phyloP scores from a whole-genome alignment of 768 basidiomycete species.

The Holtermanniella nyarrowii region DNA sequence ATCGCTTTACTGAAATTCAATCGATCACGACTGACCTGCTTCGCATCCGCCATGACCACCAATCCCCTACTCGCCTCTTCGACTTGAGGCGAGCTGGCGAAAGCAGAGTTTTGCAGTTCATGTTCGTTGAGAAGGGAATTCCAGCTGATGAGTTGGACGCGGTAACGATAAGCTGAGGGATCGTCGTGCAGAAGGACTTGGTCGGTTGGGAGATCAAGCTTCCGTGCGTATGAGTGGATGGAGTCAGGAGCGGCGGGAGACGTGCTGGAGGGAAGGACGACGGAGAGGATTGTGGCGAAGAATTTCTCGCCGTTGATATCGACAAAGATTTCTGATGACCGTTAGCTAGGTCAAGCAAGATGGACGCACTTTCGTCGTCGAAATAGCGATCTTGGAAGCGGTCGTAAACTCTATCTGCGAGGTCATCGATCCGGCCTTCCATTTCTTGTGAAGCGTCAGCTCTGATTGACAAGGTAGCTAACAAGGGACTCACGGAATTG shows the following conservation, averaged over 20 bases:
- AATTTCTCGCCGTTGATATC: conserved; percentile 82
- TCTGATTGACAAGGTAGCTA: conserved; percentile 10
- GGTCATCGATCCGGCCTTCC: conserved; percentile 85
- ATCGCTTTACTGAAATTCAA: conserved; percentile 94
- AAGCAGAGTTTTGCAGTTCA: not conserved
- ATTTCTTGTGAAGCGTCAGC: conserved; percentile 57
- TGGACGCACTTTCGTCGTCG: conserved; percentile 67
- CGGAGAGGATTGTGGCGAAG: conserved; percentile 66
- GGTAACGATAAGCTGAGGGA: conserved; percentile 74
- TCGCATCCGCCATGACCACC: conserved; percentile 1
- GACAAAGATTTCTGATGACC: conserved; percentile 61
- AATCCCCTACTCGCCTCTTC: conserved; percentile 13
- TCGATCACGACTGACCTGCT: conserved; percentile 70
- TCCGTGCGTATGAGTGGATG: conserved; percentile 62
- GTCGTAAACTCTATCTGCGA: conserved; percentile 89
- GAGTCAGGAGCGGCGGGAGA: conserved; percentile 31
- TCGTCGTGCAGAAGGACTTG: conserved; percentile 64
- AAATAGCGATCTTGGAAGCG: conserved; percentile 96
- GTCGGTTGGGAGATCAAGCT: conserved; percentile 64
- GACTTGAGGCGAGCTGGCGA: not conserved
- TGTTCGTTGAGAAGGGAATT: not conserved
- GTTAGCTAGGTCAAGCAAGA: conserved; percentile 2
- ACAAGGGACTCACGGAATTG: conserved; percentile 78
- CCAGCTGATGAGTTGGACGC: conserved; percentile 59
- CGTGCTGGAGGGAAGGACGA: conserved; percentile 52